Conservation (phyloP, 1,284 basidiomycete species). For the Dichomitus squalens region DNA sequence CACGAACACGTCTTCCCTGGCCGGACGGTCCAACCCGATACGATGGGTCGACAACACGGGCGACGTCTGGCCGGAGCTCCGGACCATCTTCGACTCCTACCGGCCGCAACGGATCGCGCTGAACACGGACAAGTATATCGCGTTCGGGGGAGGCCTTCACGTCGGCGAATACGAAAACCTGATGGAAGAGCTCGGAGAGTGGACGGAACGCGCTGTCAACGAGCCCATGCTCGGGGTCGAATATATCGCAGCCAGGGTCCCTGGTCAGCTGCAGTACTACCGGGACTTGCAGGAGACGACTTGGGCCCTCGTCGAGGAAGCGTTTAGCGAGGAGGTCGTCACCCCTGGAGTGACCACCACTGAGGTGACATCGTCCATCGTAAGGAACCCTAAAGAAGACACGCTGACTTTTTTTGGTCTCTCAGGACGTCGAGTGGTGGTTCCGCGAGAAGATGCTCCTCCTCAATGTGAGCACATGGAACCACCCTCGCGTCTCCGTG, state of each 20-base stretch:
- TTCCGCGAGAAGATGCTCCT: constrained; percentile 54
- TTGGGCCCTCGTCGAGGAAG: constrained; percentile 57
- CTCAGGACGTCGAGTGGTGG: constrained; percentile 56
- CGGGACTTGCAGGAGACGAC: constrained; percentile 48
- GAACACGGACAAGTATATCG: constrained; percentile 48
- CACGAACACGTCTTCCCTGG: constrained; percentile 40
- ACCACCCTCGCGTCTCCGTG: constrained; percentile 52
- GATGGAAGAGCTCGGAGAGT: constrained; percentile 42
- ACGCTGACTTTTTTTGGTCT: background rate
- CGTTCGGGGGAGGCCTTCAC: constrained; percentile 54
- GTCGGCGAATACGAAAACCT: constrained; percentile 48
- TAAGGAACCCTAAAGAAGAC: background rate
- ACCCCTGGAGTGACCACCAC: constrained; percentile 48
- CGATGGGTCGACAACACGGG: constrained; percentile 55
- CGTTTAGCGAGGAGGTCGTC: constrained; percentile 47
- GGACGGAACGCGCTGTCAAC: constrained; percentile 43
- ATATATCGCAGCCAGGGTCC: constrained; percentile 46
- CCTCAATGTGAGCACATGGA: constrained; percentile 53
- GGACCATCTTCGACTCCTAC: constrained; percentile 36
- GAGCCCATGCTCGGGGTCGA: constrained; percentile 53
- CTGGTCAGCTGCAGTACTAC: constrained; percentile 47
- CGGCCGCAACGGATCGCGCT: constrained; percentile 46
- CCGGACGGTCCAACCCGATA: constrained; percentile 44
- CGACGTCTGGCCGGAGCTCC: constrained; percentile 48
- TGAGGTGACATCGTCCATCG: constrained; percentile 31